These are phyloP conservation scores for Betula pendula DNA, from an alignment of 306 rosid genomes.

Conservation along the genomic window DNA sequence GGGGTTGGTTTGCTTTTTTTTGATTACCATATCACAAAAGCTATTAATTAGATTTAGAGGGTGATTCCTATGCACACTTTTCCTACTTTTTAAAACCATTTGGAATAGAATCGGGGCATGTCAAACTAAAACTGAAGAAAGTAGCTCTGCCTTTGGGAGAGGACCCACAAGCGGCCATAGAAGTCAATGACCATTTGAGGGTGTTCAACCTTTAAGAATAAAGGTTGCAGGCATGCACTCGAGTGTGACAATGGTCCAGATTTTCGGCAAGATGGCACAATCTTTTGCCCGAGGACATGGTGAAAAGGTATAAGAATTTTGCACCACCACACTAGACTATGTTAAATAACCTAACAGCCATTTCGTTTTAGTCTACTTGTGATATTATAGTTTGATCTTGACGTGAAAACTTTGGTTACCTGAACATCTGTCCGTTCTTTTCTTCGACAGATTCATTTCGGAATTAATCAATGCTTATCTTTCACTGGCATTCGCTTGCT, in stretches of 20 bases:
- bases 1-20: background rate
- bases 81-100: too few species aligned
- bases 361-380: too few species aligned
- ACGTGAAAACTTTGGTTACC: too few species aligned
- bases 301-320: background rate
- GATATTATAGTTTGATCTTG: too few species aligned
- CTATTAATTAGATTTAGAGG: background rate
- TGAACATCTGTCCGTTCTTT: too few species aligned
- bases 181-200: background rate
- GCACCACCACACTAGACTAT: background rate
- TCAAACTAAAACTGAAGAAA: background rate
- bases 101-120: background rate
- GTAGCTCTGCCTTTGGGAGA: background rate
- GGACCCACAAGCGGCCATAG: background rate
- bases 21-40: background rate
- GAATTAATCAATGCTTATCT: too few species aligned
- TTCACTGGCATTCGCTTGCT: too few species aligned
- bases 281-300: background rate
- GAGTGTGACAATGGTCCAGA: background rate
- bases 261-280: conserved; percentile 8
- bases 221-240: background rate
- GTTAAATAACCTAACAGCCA: too few species aligned
- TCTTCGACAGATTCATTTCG: too few species aligned
- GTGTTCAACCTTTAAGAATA: background rate
- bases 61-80: background rate